Base-by-base conservation (phyloP, 208 protist species). In the Tetramitus jugosus region DNA sequence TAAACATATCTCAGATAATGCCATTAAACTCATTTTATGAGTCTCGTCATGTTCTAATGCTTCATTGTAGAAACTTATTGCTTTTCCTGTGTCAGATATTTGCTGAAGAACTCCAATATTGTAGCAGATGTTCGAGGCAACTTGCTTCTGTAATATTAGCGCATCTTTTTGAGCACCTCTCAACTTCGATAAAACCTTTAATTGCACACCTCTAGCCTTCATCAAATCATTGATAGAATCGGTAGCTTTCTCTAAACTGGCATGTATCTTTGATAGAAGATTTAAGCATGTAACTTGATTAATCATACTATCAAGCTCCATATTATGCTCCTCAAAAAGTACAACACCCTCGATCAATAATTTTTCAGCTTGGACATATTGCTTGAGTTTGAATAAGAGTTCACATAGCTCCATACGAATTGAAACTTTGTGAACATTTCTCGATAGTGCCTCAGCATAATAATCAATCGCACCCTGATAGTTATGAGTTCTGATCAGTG, bases 401-500 rank as follows among this genome's bases (percentile, higher is more conserved):
- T 86, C 91, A 8, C 94, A 92, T 29, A 97, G 87, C 56, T 97
- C 94, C 39, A 93, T 85, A 43, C 89, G 84, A 13, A 96, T 87
- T 40, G 72, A 80, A 74, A 91, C 87, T 68, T 91, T 83, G n/a
- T 80, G 79, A 33, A 81, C 81, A 68, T 94, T 91, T 49, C 79
- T 61, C 31, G 81, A 75, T 40, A 95, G 76, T 13, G 94, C 91
- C 49, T 93, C 85, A 33, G 83, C 67, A 83, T 96, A 96, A 86
- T 94, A 97, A 10, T 85, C 81, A 39, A 95, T 87, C 0, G 93
- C 93, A 62, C 90, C 87, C 60, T 88, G 81, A 81, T 95, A 97
- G 82, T 96, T 90, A 85, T 97, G 94, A 29, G 91, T 93, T 26
- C 87, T 84, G 72, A 97, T 92, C 65, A 96, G 84, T 26, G 91